A percentile compares a stretch with the other conserved stretches of the same genome.
These are phyloP conservation scores for Aspergillus bridgeri DNA, from an alignment of 495 filamentous ascomycete species.

Conservation along the genomic window DNA sequence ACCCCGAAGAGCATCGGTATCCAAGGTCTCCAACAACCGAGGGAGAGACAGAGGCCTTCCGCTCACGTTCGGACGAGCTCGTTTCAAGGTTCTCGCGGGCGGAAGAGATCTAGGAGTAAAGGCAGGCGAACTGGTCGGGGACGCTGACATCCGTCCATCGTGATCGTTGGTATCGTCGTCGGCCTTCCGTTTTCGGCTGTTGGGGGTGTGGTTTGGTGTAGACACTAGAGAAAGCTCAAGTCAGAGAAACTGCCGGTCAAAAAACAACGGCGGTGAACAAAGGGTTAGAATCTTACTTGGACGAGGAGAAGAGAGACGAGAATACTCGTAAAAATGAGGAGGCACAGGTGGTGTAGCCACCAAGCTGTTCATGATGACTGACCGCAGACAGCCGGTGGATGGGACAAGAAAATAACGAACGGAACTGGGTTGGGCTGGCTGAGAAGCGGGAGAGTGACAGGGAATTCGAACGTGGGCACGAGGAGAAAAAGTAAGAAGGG, in stretches of 20 bases:
- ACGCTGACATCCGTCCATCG: conserved; percentile 83
- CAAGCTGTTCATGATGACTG: conserved; percentile 61
- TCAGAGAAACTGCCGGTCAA: conserved; percentile 18
- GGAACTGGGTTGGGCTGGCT: conserved; percentile 6
- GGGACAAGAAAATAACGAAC: conserved; percentile 17
- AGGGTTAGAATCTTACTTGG: conserved; percentile 51
- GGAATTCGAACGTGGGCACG: conserved; percentile 17
- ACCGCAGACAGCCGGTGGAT: conserved; percentile 35
- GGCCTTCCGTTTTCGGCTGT: conserved; percentile 79
- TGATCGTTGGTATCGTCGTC: conserved; percentile 67
- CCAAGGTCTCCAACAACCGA: conserved; percentile 86
- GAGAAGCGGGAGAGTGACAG: conserved; percentile 13
- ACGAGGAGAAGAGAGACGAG: conserved; percentile 66
- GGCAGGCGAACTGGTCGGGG: conserved; percentile 76
- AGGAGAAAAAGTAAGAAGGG: conserved; percentile 9
- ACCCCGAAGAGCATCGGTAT: conserved; percentile 72
- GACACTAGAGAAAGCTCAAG: conserved; percentile 43
- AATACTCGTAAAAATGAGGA: conserved; percentile 70
- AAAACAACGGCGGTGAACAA: background rate
- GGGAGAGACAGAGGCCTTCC: conserved; percentile 78
- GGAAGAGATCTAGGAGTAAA: conserved; percentile 62
- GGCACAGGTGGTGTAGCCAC: conserved; percentile 64
- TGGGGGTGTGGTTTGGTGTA: conserved; percentile 48
- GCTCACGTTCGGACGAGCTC: conserved; percentile 61
- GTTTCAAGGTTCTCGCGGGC: conserved; percentile 61